Conservation (phyloP, 129 eudicot species). For the Flaveria ramosissima region DNA sequence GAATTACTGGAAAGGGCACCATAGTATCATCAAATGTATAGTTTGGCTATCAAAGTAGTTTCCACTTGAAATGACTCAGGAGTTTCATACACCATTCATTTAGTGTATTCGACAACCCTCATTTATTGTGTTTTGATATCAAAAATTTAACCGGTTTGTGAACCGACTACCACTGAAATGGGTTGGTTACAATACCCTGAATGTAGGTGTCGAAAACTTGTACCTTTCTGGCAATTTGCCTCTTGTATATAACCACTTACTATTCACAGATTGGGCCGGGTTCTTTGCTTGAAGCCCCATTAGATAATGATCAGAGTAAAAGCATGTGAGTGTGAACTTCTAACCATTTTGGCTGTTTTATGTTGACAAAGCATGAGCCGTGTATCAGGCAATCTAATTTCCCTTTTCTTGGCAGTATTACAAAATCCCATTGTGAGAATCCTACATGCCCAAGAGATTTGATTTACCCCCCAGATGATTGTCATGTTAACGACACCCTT, state of each 20-base stretch:
- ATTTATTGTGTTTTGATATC: neutral
- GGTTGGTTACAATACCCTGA: neutral
- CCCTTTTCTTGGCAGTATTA: slow-evolving; percentile 50
- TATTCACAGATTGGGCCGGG: slow-evolving; percentile 77
- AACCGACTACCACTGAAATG: neutral
- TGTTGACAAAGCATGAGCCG: slow-evolving; percentile 6
- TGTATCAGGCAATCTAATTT: slow-evolving; percentile 17
- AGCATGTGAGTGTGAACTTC: slow-evolving; percentile 50
- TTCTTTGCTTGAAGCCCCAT: slow-evolving; percentile 83
- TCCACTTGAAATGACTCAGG: neutral
- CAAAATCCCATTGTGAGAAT: slow-evolving; percentile 73
- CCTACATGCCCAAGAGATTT: slow-evolving; percentile 76
- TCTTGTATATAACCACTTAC: slow-evolving; percentile 10
- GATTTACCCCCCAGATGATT: slow-evolving; percentile 87
- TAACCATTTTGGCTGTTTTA: neutral
- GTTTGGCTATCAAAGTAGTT: neutral
- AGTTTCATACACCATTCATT: neutral
- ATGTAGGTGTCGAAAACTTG: neutral
- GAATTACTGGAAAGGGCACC: neutral
- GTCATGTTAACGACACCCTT: slow-evolving; percentile 81
- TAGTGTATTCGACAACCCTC: neutral
- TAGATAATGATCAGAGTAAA: slow-evolving; percentile 70
- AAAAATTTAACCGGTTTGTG: neutral
- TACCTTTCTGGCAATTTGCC: neutral
- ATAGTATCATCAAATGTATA: neutral